These are phyloP conservation scores for Pholiota microspora DNA, from an alignment of 768 basidiomycete genomes.

Conservation along the genomic window DNA sequence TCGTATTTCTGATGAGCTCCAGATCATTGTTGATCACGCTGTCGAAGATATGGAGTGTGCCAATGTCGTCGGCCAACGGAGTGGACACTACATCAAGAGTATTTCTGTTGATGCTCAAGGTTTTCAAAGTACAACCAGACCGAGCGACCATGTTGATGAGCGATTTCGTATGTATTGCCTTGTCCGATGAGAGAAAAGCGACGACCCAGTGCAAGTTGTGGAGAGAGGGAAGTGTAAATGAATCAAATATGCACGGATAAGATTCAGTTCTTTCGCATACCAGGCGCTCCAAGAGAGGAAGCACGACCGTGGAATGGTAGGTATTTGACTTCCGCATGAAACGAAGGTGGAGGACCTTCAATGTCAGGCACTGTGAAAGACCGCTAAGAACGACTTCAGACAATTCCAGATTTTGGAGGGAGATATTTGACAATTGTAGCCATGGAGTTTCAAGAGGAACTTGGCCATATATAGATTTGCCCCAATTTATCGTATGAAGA, in stretches of 20 bases:
- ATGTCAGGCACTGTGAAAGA: constrained; percentile 2
- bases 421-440: constrained; percentile 8
- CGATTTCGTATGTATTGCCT: not conserved
- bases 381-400: not conserved
- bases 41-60: not conserved
- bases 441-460: constrained; percentile 6
- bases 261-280: constrained; percentile 5
- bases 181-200: not conserved
- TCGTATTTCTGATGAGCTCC: not conserved
- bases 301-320: not conserved
- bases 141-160: constrained; percentile 5
- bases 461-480: constrained; percentile 4
- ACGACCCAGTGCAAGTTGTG: constrained; percentile 2
- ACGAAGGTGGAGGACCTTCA: constrained; percentile 6
- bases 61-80: not conserved
- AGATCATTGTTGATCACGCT: not conserved
- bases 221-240: constrained; percentile 10
- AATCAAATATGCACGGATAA: constrained; percentile 1
- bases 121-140: constrained; percentile 2
- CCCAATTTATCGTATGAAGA: constrained; percentile 12
- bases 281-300: constrained; percentile 5
- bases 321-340: not conserved
- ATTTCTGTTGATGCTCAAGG: not conserved
- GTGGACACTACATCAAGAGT: not conserved
- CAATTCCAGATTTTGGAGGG: constrained; percentile 8